Conservation (phyloP, 2,329 filamentous ascomycete species). For the Lasiodiplodia hormozganensis region DNA sequence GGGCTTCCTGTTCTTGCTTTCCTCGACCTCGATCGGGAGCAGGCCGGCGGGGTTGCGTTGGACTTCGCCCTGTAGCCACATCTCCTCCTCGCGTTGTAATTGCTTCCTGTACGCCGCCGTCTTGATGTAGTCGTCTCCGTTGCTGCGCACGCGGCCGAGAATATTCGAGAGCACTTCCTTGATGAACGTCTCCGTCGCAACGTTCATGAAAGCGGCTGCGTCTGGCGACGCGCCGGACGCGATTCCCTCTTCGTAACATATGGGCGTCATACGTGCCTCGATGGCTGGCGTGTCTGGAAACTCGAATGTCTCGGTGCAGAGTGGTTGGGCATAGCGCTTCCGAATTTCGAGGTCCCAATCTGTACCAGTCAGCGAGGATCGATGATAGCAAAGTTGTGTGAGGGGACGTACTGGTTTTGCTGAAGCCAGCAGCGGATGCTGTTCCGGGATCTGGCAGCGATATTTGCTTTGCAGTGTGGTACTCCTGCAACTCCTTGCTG, state of each 20-base stretch:
- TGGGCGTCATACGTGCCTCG: conserved; percentile 66
- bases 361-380: conserved; percentile 29
- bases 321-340: conserved; percentile 67
- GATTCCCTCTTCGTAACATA: conserved; percentile 70
- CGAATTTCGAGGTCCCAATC: conserved; percentile 71
- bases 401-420: conserved; percentile 73
- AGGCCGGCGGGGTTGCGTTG: conserved; percentile 77
- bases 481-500: conserved; percentile 38
- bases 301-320: conserved; percentile 67
- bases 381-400: not conserved
- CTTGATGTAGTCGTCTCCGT: conserved; percentile 68
- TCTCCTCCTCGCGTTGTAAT: conserved; percentile 77
- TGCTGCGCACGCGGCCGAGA: conserved; percentile 61
- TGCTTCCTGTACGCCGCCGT: conserved; percentile 79
- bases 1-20: conserved; percentile 72
- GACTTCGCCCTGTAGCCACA: conserved; percentile 75
- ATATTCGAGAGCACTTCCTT: conserved; percentile 66
- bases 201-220: conserved; percentile 66
- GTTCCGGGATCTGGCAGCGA: conserved; percentile 68
- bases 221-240: conserved; percentile 59
- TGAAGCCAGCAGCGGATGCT: conserved; percentile 74
- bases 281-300: conserved; percentile 67
- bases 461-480: conserved; percentile 47
- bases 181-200: conserved; percentile 67
- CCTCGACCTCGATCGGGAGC: conserved; percentile 80